Base-by-base conservation (phyloP, 148 eudicot species). In the Vaccinium corymbosum region DNA sequence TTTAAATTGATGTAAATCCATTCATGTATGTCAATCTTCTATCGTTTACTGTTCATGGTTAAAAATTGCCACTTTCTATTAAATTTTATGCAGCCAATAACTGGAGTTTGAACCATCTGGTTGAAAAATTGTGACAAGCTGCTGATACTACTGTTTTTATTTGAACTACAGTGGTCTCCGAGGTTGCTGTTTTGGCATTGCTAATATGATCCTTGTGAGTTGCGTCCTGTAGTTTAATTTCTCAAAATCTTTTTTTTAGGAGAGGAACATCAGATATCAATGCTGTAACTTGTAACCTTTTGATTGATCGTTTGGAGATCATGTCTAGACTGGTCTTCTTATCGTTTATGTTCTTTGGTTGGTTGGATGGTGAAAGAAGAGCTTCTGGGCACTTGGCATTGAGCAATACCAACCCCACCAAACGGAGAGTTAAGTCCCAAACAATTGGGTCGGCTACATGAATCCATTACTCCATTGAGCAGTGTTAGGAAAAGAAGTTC, bases 151-250 rank as follows among this genome's bases (percentile, higher is more conserved):
- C 52, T 87, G 29, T 79, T 91, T 64, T 83, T 64, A 85, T 77
- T 90, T 86, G 51, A 85, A 78, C 82, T 84, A 68, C 97, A 97
- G 99, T 92, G 98, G 99, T 82, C 82, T 94, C 71, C 89, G 98
- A 72, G 97, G 98, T 86, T 90, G 95, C 92, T 93, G 89, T 86
- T 97, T 97, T 87, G 89, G 99, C 89, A 88, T 97, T 75, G 99
- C 99, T 80, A 97, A 97, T 87, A 94, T 97, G 99, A 94, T 94
- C 85, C 94, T 97, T 87, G 99, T 97, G 90, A 97, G 99, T 93
- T 82, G 48, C 62, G 19, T 71, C 32, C 20, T 46, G n/a, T 48
- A 29, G 71, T 52, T 51, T 19, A 13, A 1, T 46, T 42, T 75
- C 13, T 75, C 12, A 46, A 20, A 75, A 9, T 75, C 48, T 59